These are phyloP conservation scores for Waitea zeae DNA, from an alignment of 1,284 basidiomycete species.

Conservation along the genomic window DNA sequence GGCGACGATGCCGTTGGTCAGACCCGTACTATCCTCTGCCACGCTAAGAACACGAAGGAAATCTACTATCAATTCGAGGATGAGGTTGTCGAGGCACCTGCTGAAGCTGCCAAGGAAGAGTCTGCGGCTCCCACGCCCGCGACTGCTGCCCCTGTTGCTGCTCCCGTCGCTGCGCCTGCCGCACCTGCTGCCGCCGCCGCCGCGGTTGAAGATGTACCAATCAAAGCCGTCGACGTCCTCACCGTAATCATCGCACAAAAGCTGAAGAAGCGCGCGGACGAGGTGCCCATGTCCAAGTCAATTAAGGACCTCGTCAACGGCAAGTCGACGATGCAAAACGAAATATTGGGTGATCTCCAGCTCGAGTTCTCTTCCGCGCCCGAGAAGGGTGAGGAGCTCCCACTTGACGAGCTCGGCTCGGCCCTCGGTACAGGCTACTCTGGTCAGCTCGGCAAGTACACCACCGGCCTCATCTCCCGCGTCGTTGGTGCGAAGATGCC, in stretches of 20 bases:
- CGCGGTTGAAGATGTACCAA: conserved; percentile 75
- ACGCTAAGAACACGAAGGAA: conserved; percentile 90
- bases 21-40: conserved; percentile 76
- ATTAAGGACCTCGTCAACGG: conserved; percentile 98
- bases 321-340: conserved; percentile 96
- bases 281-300: conserved; percentile 84
- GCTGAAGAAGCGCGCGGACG: conserved; percentile 86
- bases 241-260: conserved; percentile 90
- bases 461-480: conserved; percentile 81
- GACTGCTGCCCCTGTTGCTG: conserved; percentile 24
- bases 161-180: conserved; percentile 24
- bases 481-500: conserved; percentile 95
- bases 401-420: conserved; percentile 88
- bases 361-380: conserved; percentile 83
- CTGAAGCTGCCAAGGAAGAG: conserved; percentile 21
- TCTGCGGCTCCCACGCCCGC: conserved; percentile 24
- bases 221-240: conserved; percentile 86
- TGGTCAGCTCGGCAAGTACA: conserved; percentile 89
- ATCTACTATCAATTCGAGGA: conserved; percentile 98
- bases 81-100: conserved; percentile 39
- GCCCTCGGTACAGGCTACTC: conserved; percentile 58
- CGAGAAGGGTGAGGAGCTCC: conserved; percentile 95
- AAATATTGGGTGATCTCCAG: conserved; percentile 87
- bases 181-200: conserved; percentile 46
- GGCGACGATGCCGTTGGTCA: conserved; percentile 76